Evolutionary conservation across 306 rosid genomes (phyloP).

Genomic region (Citrullus amarus): DNA sequence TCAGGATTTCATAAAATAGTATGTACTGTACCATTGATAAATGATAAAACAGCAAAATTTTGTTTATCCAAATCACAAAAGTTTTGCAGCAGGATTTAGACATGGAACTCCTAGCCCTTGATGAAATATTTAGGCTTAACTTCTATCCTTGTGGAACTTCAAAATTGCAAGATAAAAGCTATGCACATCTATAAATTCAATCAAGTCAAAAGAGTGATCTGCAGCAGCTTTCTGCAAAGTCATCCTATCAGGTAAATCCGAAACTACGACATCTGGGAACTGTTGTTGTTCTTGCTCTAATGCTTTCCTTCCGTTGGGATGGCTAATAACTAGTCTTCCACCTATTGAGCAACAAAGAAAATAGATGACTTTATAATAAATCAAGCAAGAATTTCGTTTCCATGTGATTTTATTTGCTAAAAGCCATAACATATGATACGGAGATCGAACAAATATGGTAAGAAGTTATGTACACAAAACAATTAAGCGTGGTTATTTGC

Average conservation of each 20-base stretch:
- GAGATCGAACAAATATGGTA: not conserved
- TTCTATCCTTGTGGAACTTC: conserved; percentile 18
- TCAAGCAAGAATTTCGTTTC: not conserved
- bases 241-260: conserved; percentile 58
- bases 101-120: not conserved
- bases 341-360: conserved; percentile 29
- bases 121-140: not conserved
- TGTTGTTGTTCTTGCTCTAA: conserved; percentile 46
- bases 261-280: conserved; percentile 43
- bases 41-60: not conserved
- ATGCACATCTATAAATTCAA: conserved; percentile 56
- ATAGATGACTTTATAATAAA: not conserved
- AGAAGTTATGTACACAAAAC: not conserved
- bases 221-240: conserved; percentile 45
- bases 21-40: not conserved
- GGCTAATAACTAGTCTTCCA: conserved; percentile 74
- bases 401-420: not conserved
- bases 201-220: conserved; percentile 41
- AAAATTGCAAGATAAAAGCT: conserved; percentile 63
- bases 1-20: conserved; percentile 4
- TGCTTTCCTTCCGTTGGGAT: conserved; percentile 64
- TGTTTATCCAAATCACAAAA: not conserved
- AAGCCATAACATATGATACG: not conserved
- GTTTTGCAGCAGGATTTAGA: conserved; percentile 2
- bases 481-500: not conserved